phyloP scores from a whole-genome alignment of 192 early-diverging fungal genomes.

The Dissophora globulifera region DNA sequence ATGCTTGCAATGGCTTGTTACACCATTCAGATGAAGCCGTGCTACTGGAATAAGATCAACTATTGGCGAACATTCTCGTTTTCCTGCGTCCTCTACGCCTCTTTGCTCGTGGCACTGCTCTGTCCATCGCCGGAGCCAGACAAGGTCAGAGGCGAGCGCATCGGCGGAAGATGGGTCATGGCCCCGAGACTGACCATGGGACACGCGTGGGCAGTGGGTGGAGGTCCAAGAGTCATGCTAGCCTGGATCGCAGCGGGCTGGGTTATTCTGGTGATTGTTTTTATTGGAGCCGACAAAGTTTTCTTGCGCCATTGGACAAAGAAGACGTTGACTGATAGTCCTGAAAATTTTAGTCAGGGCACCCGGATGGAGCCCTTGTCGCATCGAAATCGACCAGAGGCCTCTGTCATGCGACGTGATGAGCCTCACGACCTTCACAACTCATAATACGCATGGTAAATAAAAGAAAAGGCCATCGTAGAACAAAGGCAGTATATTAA shows the following conservation, averaged over 20 bases:
- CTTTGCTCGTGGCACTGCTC: slow-evolving; percentile 71
- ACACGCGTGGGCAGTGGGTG: slow-evolving; percentile 25
- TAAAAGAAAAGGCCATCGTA: too few species aligned
- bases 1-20: slow-evolving; percentile 77
- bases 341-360: too few species aligned
- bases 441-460: too few species aligned
- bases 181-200: slow-evolving; percentile 32
- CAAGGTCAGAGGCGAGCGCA: slow-evolving; percentile 52
- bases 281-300: slow-evolving; percentile 46
- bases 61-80: slow-evolving; percentile 74
- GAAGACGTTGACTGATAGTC: neutral
- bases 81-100: slow-evolving; percentile 76
- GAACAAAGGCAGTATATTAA: neutral
- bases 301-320: slow-evolving; percentile 39
- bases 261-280: slow-evolving; percentile 66
- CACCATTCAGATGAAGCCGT: slow-evolving; percentile 75
- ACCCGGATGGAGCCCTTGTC: too few species aligned
- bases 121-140: slow-evolving; percentile 58
- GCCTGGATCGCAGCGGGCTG: slow-evolving; percentile 67
- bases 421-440: too few species aligned
- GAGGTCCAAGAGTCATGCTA: slow-evolving; percentile 53
- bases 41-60: slow-evolving; percentile 81
- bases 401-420: too few species aligned
- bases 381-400: too few species aligned
- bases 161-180: slow-evolving; percentile 46